A percentile compares a stretch with the other conserved stretches of the same genome.
Evolutionary conservation across 805 yeast species (phyloP).

Genomic region (Wickerhamomyces rabaulensis): DNA sequence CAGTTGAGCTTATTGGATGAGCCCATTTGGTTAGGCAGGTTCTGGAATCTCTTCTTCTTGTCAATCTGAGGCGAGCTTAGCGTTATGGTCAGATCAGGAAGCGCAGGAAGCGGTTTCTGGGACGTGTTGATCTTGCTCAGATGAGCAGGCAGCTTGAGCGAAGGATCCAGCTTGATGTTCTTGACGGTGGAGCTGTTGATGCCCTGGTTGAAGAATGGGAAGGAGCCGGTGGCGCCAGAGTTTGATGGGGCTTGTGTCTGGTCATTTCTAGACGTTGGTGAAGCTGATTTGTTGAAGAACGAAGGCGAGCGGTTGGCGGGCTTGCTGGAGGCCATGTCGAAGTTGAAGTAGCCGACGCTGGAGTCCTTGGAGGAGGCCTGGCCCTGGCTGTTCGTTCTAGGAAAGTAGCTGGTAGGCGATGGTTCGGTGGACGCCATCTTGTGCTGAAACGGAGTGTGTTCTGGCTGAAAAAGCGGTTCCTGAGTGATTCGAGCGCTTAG

Average conservation of each 20-base stretch:
- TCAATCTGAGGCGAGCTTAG: background rate
- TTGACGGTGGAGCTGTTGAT: background rate
- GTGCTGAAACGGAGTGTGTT: background rate
- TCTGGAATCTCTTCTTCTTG: background rate
- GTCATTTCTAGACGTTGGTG: background rate
- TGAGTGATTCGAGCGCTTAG: background rate
- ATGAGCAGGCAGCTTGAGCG: background rate
- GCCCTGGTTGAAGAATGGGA: background rate
- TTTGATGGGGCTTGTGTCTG: background rate
- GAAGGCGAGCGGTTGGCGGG: background rate
- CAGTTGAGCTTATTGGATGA: background rate
- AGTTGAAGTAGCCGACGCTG: slow-evolving; percentile 3
- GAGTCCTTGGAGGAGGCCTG: background rate
- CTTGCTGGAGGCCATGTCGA: background rate
- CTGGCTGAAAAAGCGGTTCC: background rate
- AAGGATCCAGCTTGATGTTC: background rate
- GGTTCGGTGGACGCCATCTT: slow-evolving; percentile 4
- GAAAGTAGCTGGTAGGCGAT: slow-evolving; percentile 2
- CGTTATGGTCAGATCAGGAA: background rate
- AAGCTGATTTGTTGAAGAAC: background rate
- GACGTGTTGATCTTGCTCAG: background rate
- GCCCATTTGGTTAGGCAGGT: background rate
- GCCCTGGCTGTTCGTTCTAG: background rate
- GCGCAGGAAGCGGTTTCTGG: background rate
- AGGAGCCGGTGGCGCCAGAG: background rate